phyloP scores from a whole-genome alignment of 2,329 filamentous ascomycete species.

The Phialophora expanda region DNA sequence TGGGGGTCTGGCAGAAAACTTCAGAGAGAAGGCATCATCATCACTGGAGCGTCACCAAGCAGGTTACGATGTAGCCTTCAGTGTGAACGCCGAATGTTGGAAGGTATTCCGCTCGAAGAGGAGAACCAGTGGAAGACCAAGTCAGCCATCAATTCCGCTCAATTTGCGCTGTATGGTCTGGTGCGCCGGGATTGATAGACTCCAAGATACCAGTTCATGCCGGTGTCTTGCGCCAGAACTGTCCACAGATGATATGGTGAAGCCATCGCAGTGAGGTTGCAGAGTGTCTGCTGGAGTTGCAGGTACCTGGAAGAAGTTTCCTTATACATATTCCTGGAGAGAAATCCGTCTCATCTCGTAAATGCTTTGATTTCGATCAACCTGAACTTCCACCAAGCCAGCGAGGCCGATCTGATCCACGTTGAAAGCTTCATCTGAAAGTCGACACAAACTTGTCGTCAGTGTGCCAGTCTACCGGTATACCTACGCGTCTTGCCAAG shows the following conservation, averaged over 20 bases:
- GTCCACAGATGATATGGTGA: neutral
- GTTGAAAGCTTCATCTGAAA: neutral
- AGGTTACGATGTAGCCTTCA: neutral
- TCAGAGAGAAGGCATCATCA: neutral
- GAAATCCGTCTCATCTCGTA: neutral
- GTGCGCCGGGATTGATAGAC: neutral
- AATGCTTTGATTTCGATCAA: neutral
- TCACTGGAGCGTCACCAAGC: neutral
- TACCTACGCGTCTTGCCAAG: neutral
- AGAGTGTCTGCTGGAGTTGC: neutral
- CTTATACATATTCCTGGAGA: neutral
- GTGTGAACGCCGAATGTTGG: neutral
- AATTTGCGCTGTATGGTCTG: neutral
- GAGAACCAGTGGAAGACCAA: neutral
- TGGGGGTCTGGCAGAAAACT: constrained; percentile 9
- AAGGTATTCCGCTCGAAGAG: neutral
- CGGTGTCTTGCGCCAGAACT: neutral
- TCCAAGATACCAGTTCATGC: neutral
- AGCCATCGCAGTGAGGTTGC: neutral
- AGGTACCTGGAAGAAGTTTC: neutral
- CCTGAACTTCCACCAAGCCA: neutral
- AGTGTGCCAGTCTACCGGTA: neutral
- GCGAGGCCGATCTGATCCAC: neutral
- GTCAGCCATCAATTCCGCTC: neutral
- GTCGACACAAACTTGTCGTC: neutral